Conservation (phyloP, 108 stramenopile species). For the Nannochloropsis gaditana region DNA sequence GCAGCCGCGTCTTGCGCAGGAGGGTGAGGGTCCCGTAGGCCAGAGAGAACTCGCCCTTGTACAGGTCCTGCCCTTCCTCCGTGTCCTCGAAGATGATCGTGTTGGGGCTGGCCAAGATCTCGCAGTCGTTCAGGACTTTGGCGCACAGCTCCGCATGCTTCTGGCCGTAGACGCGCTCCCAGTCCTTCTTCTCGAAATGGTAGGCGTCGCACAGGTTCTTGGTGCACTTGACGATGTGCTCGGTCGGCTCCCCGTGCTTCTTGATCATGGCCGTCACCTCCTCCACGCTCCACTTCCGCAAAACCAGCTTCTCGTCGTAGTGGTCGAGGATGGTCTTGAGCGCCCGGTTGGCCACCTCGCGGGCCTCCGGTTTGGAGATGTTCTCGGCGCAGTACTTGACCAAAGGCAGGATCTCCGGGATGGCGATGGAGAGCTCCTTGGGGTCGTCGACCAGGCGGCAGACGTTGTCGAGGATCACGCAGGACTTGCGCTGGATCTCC, state of each 20-base stretch:
- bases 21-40: constrained; percentile 83
- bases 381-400: constrained; percentile 80
- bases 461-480: constrained; percentile 95
- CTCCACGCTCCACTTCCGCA: constrained; percentile 2
- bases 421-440: constrained; percentile 84
- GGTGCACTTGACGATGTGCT: constrained; percentile 15
- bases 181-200: neutral
- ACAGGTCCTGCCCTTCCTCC: constrained; percentile 84
- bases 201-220: neutral
- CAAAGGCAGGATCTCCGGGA: constrained; percentile 84
- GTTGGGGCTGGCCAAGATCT: neutral
- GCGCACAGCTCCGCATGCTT: constrained; percentile 5
- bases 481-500: constrained; percentile 77
- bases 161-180: constrained; percentile 21
- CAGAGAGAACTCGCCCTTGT: constrained; percentile 98
- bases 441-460: constrained; percentile 84
- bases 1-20: constrained; percentile 98
- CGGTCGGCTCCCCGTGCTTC: neutral
- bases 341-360: constrained; percentile 69
- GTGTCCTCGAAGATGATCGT: constrained; percentile 74
- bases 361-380: constrained; percentile 92
- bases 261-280: constrained; percentile 18
- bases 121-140: constrained; percentile 19
- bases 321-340: constrained; percentile 38
- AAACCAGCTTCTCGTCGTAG: constrained; percentile 23